Evolutionary conservation across 257 asterid species (phyloP), one percentile per base, ranked within the genome.

Genomic region (Plectranthus barbatus): DNA sequence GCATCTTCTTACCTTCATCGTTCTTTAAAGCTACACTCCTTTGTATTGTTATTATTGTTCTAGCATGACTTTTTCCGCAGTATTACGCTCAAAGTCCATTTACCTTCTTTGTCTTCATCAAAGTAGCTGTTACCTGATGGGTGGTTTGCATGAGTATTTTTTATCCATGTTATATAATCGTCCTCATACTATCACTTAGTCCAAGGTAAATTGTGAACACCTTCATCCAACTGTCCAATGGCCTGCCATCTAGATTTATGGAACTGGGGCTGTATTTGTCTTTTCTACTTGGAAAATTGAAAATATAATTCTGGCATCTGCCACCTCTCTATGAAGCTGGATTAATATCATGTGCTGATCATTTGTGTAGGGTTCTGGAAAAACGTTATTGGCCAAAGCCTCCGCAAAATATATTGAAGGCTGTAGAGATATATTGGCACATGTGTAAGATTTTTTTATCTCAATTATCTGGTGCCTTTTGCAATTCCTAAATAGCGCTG

Each of bases 371-470:
- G 99, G 99, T 75, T 92, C 91, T 45, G 99, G 99, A 63, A 93
- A 90, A 80, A 82, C 99, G 67, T 73, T 82, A 73, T 67, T 89
- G 75, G 95, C 99, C 61, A 78, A 70, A 67, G 82, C 72, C 47
- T 87, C 89, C 67, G 97, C 97, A 54, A 83, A 81, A 68, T 79
- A 80, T 66, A 64, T 86, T 65, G 93, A 85, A 87, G 84, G 74
- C 66, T 77, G 77, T 66, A 72, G 76, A 70, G 90, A 85, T 60
- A 85, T 87, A 57, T 80, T 93, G 77, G 96, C 97, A 4, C 99
- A 93, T 40, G 49, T 80, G 95, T 84, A 83, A 75, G 86, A 29
- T 31, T 56, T 61, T 62, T 58, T 44, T 20, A n/a, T 50, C 56
- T 52, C 41, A 47, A 51, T 20, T 13, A 39, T 54, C n/a, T 50